Conservation (phyloP, 345 rosid genomes). For the Camelina neglecta region DNA sequence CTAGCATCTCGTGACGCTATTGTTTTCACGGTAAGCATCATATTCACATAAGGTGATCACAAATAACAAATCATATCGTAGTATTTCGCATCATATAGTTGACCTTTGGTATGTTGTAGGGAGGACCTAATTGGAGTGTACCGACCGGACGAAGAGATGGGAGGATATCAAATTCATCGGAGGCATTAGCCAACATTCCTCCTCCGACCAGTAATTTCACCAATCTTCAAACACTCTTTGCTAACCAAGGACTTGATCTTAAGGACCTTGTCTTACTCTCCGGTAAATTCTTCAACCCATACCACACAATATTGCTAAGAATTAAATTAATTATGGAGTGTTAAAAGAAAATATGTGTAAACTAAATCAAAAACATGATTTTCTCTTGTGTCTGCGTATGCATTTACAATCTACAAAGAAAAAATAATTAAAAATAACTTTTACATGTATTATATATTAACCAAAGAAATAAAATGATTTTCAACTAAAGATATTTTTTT, state of each 20-base stretch:
- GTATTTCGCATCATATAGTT: not conserved
- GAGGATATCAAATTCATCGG: slow-evolving; percentile 58
- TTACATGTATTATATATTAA: not conserved
- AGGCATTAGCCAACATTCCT: slow-evolving; percentile 65
- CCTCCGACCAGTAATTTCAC: slow-evolving; percentile 66
- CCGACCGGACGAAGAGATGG: slow-evolving; percentile 90
- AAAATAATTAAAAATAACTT: not conserved
- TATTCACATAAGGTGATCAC: not conserved
- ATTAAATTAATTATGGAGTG: not conserved
- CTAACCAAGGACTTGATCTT: slow-evolving; percentile 67
- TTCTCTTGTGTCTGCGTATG: not conserved
- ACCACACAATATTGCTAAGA: not conserved
- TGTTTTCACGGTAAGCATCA: slow-evolving; percentile 59
- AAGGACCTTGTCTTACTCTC: slow-evolving; percentile 72
- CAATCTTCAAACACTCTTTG: slow-evolving; percentile 55
- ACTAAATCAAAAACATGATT: not conserved
- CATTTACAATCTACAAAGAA: not conserved
- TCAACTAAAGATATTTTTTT: not conserved
- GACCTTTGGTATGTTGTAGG: slow-evolving; percentile 46
- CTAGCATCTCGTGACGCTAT: slow-evolving; percentile 73
- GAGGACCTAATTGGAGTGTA: slow-evolving; percentile 88
- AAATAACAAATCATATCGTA: not conserved
- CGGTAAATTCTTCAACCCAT: slow-evolving; percentile 43
- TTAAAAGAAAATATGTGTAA: not conserved
- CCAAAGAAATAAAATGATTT: not conserved